A percentile compares a stretch with the other conserved stretches of the same genome.
These are phyloP conservation scores for Epichloe uncinata DNA, from an alignment of 2,329 filamentous ascomycete species.

Conservation along the genomic window DNA sequence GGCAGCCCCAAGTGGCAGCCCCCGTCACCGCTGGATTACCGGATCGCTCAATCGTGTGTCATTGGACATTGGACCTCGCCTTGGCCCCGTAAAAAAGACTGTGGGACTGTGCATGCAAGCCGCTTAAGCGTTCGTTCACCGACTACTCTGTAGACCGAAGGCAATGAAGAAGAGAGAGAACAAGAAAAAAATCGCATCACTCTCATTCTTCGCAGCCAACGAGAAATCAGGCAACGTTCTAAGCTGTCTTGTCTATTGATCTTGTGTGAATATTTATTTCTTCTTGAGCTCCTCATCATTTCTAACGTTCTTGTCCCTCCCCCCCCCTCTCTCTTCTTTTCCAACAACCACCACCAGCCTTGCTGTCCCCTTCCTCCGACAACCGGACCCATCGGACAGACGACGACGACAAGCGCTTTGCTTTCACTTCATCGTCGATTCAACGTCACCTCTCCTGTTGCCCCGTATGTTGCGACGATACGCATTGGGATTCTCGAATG, in stretches of 20 bases:
- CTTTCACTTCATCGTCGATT: neutral
- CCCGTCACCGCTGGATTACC: conserved; percentile 10
- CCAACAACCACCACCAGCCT: neutral
- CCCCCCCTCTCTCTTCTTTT: neutral
- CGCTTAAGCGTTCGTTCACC: conserved; percentile 5
- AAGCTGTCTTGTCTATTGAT: neutral
- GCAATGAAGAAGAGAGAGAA: neutral
- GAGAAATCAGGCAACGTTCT: neutral
- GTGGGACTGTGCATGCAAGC: conserved; percentile 3
- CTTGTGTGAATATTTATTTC: conserved; percentile 1
- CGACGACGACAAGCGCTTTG: conserved; percentile 6
- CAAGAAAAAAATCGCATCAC: neutral
- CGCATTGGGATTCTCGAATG: conserved; percentile 41
- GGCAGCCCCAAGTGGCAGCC: too few relatives aligned
- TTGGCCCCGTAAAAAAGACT: neutral
- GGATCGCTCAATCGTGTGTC: conserved; percentile 6
- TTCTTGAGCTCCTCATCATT: neutral
- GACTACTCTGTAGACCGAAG: neutral
- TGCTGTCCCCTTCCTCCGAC: neutral
- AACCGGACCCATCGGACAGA: neutral
- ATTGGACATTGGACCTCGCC: conserved; percentile 9
- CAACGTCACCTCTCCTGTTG: conserved; percentile 5
- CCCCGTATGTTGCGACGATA: conserved; percentile 32
- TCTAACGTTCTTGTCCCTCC: neutral
- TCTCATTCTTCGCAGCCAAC: neutral